Percentiles rank a stretch among this genome's conserved stretches.
phyloP scores from a whole-genome alignment of 345 rosid species.

The Gossypium arboreum region DNA sequence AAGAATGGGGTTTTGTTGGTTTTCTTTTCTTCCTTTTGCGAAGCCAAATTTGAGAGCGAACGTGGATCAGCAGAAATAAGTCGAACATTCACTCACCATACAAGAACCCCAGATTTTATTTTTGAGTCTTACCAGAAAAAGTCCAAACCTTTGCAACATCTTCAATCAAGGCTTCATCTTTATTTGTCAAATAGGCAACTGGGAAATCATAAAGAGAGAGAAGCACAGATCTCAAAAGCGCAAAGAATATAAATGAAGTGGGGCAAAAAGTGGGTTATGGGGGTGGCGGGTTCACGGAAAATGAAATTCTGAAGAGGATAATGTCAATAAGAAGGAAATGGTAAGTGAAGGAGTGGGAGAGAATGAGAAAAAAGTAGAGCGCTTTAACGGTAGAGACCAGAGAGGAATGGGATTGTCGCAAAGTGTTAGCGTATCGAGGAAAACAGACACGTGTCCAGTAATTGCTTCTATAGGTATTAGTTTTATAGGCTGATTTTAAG shows the following conservation, averaged over 20 bases:
- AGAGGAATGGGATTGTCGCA: constrained; percentile 19
- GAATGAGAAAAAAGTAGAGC: neutral
- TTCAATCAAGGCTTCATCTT: neutral
- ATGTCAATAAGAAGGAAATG: constrained; percentile 11
- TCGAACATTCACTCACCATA: constrained; percentile 23
- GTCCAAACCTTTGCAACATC: constrained; percentile 10
- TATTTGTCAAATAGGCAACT: neutral
- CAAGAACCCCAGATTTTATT: neutral
- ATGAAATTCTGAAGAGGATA: constrained; percentile 33
- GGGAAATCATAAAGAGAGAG: neutral
- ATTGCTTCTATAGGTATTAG: constrained; percentile 1
- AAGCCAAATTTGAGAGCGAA: constrained; percentile 41
- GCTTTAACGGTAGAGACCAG: constrained; percentile 22
- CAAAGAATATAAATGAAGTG: neutral
- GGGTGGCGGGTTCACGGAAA: constrained; percentile 7
- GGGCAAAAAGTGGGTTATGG: neutral
- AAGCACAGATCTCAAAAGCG: neutral
- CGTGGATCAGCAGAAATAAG: constrained; percentile 32
- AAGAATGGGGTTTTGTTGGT: constrained; percentile 5
- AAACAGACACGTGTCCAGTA: constrained; percentile 32
- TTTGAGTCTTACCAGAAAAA: constrained; percentile 19
- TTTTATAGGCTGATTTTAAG: neutral
- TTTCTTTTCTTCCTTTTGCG: constrained; percentile 30
- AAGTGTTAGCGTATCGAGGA: constrained; percentile 26
- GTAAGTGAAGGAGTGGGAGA: neutral